Base-by-base conservation (phyloP, 345 rosid genomes). In the Camelina hispida region DNA sequence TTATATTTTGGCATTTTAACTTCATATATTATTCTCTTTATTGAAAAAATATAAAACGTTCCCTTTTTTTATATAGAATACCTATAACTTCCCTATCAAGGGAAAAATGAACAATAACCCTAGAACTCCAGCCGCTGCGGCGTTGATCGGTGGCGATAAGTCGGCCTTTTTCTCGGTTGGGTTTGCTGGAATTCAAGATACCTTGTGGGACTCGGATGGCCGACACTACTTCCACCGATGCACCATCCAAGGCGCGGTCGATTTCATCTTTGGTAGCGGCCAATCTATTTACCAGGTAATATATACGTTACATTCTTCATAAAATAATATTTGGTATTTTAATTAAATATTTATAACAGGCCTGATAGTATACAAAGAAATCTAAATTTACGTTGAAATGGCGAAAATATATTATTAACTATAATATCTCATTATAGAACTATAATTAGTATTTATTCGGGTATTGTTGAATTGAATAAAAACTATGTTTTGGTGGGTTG, bases 251-350 rank as follows among this genome's bases (percentile, higher is more conserved):
- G 96, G 98, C 11, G 87, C 91, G 7, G 93, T 89, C 0, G 98
- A 94, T 82, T 94, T 89, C 69, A 91, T 94, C 67, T 91, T 89
- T 62, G 98, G 97, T 2, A 60, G 51, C 25, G 98, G 88, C 4
- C 93, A 86, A 64, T 91, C 97, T 15, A 56, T 94, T 67, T 94
- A 88, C 46, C 84, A 91, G 96, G 97, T 91, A 59, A 69, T 58
- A n/a, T n/a, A n/a, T n/a, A 6, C 18, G 56, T 77, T 66, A 70
- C 72, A 47, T 58, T 63, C 66, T 68, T 62, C 20, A 53, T 35
- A 42, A 23, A 18, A 23, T 60, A 56, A 9, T 25, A 34, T 6
- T 22, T 34, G 37, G 20, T 14, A 28, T 60, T 54, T 55, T 10
- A n/a, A 4, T 17, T 28, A 28, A 28, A 28, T 28, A 5, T 28